phyloP scores from a whole-genome alignment of 306 rosid species.

The Calophaca sinica region DNA sequence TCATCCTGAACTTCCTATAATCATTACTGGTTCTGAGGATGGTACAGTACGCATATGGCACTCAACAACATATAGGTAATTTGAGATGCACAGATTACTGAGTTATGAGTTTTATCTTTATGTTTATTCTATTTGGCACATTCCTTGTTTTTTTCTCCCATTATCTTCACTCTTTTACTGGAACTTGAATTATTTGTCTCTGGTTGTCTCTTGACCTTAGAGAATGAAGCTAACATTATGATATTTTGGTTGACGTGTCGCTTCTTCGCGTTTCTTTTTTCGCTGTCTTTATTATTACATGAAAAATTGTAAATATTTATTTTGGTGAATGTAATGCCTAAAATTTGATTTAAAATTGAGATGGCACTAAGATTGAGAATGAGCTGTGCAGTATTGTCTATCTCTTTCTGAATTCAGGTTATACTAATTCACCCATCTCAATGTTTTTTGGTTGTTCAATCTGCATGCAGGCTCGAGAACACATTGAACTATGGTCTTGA shows the following conservation, averaged over 20 bases:
- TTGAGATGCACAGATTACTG: conserved; percentile 39
- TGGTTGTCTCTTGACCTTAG: conserved; percentile 22
- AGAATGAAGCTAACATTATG: conserved; percentile 28
- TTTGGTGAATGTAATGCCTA: conserved; percentile 30
- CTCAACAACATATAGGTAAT: conserved; percentile 93
- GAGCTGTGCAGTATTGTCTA: conserved; percentile 24
- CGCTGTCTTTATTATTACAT: conserved; percentile 19
- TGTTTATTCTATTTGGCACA: conserved; percentile 33
- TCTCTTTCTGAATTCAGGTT: conserved; percentile 18
- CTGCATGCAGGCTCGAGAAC: conserved; percentile 84
- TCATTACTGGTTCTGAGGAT: conserved; percentile 98
- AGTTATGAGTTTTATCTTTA: conserved; percentile 41
- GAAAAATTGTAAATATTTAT: conserved; percentile 17
- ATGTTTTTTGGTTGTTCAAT: conserved; percentile 39
- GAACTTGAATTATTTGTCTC: conserved; percentile 26
- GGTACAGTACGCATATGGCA: conserved; percentile 99
- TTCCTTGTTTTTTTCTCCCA: conserved; percentile 23
- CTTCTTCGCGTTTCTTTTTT: conserved; percentile 28
- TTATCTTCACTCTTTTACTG: not conserved
- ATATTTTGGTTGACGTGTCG: conserved; percentile 7
- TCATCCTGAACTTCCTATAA: conserved; percentile 98
- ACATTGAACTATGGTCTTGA: conserved; percentile 95
- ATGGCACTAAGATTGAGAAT: conserved; percentile 33
- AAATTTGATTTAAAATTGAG: conserved; percentile 28
- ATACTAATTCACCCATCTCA: conserved; percentile 18